phyloP scores from a whole-genome alignment of 441 rosid genomes.

The Populus hybrid region DNA sequence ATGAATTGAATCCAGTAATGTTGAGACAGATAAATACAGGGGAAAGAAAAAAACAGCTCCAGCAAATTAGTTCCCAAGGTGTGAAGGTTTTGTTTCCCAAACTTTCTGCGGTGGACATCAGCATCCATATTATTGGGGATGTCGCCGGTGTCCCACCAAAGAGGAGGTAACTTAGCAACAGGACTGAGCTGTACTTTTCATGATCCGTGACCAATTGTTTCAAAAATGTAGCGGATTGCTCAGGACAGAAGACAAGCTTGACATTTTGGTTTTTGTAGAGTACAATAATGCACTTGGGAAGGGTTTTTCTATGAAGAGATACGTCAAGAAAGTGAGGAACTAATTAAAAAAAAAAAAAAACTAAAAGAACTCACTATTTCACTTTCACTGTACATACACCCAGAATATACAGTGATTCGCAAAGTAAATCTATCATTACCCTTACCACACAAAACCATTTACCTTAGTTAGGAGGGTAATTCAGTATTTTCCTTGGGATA shows the following conservation, averaged over 20 bases:
- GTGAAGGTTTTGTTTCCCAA: not conserved
- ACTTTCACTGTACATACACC: too few relatives aligned
- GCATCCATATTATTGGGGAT: conserved; percentile 1
- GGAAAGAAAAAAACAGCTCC: not conserved
- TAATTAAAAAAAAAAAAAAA: too few relatives aligned
- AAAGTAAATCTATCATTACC: too few relatives aligned
- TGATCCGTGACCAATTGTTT: conserved; percentile 14
- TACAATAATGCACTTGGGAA: conserved; percentile 14
- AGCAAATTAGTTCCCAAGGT: not conserved
- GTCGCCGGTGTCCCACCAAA: conserved; percentile 2
- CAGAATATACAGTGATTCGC: too few relatives aligned
- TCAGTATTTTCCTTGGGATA: too few relatives aligned
- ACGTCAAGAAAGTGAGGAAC: not conserved
- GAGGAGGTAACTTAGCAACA: not conserved
- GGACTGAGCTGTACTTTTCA: conserved; percentile 3
- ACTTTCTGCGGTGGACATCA: not conserved
- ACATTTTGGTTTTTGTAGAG: conserved; percentile 1
- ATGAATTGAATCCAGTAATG: not conserved
- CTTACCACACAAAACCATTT: too few relatives aligned
- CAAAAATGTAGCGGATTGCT: not conserved
- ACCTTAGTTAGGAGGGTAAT: too few relatives aligned
- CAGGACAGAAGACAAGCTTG: conserved; percentile 7
- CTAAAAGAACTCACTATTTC: too few relatives aligned
- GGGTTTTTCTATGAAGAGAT: not conserved
- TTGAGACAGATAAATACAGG: not conserved